Conservation (phyloP, 2,329 filamentous ascomycete species). For the Phialophora tarda region DNA sequence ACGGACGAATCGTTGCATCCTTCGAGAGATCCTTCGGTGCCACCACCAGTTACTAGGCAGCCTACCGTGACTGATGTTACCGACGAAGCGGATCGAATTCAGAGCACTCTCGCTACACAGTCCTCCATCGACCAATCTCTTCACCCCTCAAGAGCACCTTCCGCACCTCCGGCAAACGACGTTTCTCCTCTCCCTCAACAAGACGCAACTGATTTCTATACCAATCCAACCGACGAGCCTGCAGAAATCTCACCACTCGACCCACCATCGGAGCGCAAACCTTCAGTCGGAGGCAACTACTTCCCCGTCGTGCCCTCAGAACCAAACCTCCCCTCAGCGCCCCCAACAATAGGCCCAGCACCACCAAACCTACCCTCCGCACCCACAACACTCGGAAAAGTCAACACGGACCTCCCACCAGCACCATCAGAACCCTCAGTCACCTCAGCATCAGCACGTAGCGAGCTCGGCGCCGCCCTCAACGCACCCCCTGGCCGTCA, state of each 20-base stretch:
- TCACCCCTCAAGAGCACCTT: conserved; percentile 48
- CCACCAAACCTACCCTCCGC: conserved; percentile 40
- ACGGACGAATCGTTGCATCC: conserved; percentile 58
- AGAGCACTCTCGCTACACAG: conserved; percentile 52
- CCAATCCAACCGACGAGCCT: conserved; percentile 44
- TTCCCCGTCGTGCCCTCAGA: conserved; percentile 58
- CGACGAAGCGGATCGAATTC: conserved; percentile 60
- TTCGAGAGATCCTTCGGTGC: conserved; percentile 51
- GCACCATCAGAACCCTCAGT: conserved; percentile 25
- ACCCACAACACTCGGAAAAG: conserved; percentile 32
- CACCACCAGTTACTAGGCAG: conserved; percentile 46
- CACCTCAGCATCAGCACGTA: conserved; percentile 20
- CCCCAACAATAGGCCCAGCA: conserved; percentile 34
- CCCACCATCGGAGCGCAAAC: conserved; percentile 51
- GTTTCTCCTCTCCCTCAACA: conserved; percentile 36
- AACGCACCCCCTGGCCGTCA: conserved; percentile 21
- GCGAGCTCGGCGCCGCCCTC: conserved; percentile 24
- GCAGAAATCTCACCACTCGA: conserved; percentile 61
- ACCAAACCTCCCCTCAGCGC: conserved; percentile 42
- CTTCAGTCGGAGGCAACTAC: conserved; percentile 63
- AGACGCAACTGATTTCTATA: conserved; percentile 45
- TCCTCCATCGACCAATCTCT: conserved; percentile 57
- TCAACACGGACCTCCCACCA: conserved; percentile 17
- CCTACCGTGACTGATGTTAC: conserved; percentile 66
- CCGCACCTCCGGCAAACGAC: conserved; percentile 27